phyloP scores from a whole-genome alignment of 495 filamentous ascomycete genomes.

The Penicillium canariense region DNA sequence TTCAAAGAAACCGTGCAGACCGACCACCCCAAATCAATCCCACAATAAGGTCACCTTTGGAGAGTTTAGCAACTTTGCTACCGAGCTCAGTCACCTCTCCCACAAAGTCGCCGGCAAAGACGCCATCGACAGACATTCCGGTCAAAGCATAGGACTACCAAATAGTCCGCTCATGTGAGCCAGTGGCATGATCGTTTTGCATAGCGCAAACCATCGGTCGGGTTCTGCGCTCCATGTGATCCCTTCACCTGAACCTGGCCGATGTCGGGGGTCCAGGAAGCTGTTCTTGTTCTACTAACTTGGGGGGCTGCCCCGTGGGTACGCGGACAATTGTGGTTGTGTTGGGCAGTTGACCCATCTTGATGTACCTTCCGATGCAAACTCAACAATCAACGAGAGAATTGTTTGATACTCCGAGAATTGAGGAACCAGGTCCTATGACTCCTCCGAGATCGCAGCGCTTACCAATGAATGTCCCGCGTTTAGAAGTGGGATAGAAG shows the following conservation, averaged over 20 bases:
- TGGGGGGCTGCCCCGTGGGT: not conserved
- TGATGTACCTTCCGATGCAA: no score
- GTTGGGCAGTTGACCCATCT: no score
- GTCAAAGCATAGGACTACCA: constrained; percentile 27
- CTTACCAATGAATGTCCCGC: no score
- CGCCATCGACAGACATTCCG: constrained; percentile 27
- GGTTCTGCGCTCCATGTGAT: constrained; percentile 31
- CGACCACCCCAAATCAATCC: constrained; percentile 29
- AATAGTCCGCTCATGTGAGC: not conserved
- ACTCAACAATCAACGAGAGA: no score
- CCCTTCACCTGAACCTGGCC: constrained; percentile 22
- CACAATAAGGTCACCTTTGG: constrained; percentile 37
- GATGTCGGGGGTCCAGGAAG: not conserved
- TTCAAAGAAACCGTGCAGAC: not conserved
- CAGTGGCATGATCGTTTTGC: not conserved
- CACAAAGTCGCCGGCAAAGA: constrained; percentile 53
- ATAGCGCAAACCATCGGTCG: constrained; percentile 25
- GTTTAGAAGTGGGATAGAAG: no score
- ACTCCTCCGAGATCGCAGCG: no score
- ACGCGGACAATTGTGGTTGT: not conserved
- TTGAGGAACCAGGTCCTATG: no score
- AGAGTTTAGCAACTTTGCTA: constrained; percentile 36
- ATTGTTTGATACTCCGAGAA: no score
- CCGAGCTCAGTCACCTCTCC: constrained; percentile 53
- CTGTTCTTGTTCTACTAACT: constrained; percentile 6